Evolutionary conservation across 768 basidiomycete species (phyloP), one percentile per base, ranked within the genome.

Genomic region (Paxillus rubicundulus): DNA sequence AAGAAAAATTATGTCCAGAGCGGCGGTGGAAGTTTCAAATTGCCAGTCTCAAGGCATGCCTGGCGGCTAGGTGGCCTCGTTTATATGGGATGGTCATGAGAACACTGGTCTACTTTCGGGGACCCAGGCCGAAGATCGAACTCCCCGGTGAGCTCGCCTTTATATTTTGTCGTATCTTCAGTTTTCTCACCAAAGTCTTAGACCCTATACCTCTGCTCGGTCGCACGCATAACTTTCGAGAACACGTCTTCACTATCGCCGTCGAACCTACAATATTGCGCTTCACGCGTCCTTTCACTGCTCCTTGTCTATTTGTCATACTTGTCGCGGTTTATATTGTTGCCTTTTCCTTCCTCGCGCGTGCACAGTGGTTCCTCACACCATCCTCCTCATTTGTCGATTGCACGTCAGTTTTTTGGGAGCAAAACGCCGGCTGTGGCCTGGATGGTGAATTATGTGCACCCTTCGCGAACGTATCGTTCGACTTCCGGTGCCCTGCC

Each of bases 401-500:
- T 34, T 90, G 88, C 62, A 87, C 86, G 7, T 76, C 84, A 7
- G 78, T 84, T 2, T 89, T 82, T 63, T 92, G 89, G 87, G 56
- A 74, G 3, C 72, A 79, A 20, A 81, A 89, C 56, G 81, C 83
- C 59, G 80, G 78, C 10, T 93, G 91, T 58, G 90, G 91, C 18
- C 71, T 92, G 28, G 70, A 92, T 57, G 92, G 90, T 2, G 59
- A 68, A 37, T 54, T 65, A 3, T 94, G 91, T 65, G 74, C 70
- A 13, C 88, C 89, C 0, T 87, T 89, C 63, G 71, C 75, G 44
- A 75, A 82, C 54, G 66, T 76, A 4, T 76, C 78, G 8, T 82
- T 86, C 62, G 80, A 88, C 54, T 89, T 95, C 61, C 82, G 92
- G 13, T 95, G 91, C 65, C 91, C 89, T 5, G 85, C 89, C 5